Conservation (phyloP, 176 grass and related monocot genomes). For the Triticum dicoccoides region DNA sequence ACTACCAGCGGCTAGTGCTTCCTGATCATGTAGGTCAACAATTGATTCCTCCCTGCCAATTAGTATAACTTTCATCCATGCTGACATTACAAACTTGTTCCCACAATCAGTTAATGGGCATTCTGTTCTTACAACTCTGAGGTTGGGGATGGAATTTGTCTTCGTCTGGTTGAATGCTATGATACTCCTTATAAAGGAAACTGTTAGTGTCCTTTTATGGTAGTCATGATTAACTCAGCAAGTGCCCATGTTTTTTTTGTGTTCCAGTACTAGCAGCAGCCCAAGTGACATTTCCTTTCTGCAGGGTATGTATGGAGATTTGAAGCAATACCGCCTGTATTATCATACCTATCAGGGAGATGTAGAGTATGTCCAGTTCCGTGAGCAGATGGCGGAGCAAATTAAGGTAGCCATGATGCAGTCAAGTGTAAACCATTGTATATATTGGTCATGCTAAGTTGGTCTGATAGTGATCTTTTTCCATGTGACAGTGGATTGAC, state of each 20-base stretch:
- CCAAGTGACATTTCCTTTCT: too few relatives aligned
- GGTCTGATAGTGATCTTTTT: background rate
- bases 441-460: background rate
- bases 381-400: background rate
- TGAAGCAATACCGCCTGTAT: too few relatives aligned
- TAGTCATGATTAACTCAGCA: too few relatives aligned
- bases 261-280: too few relatives aligned
- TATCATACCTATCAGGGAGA: too few relatives aligned
- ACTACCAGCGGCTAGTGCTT: slow-evolving; percentile 35
- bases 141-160: background rate
- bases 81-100: too few relatives aligned
- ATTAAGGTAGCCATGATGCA: background rate
- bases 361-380: background rate
- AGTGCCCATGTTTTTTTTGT: too few relatives aligned
- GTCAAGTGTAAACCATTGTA: background rate
- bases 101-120: background rate
- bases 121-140: background rate
- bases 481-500: background rate
- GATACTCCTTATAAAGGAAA: background rate
- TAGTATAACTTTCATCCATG: background rate
- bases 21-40: background rate
- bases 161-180: background rate
- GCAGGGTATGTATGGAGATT: too few relatives aligned
- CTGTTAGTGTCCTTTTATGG: too few relatives aligned
- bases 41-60: background rate